Evolutionary conservation across 257 asterid genomes (phyloP).

Genomic region (Penstemon davidsonii): DNA sequence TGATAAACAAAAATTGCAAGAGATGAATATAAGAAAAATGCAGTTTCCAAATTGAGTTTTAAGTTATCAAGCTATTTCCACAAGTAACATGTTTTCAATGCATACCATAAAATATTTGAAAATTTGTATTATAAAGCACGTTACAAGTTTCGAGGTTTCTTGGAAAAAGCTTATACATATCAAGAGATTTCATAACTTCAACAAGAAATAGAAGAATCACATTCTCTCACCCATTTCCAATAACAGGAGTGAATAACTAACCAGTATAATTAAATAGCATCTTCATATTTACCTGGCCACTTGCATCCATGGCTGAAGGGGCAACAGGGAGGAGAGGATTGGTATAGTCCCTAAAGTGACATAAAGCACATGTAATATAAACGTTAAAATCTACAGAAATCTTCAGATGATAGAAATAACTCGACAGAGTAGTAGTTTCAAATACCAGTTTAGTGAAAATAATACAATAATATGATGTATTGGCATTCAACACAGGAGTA

Average conservation of each 20-base stretch:
- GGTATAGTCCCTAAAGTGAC: conserved; percentile 80
- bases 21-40: neutral
- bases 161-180: neutral
- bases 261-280: conserved; percentile 13
- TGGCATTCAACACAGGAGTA: too few species aligned
- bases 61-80: conserved; percentile 8
- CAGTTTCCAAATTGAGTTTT: neutral
- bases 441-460: neutral
- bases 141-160: neutral
- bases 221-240: neutral
- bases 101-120: conserved; percentile 17
- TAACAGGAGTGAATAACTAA: neutral
- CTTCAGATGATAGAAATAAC: conserved; percentile 7
- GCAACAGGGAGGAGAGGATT: conserved; percentile 91
- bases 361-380: conserved; percentile 18
- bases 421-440: neutral
- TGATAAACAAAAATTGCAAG: neutral
- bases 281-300: conserved; percentile 69
- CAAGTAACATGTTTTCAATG: conserved; percentile 15
- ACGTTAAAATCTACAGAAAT: conserved; percentile 1
- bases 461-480: too few species aligned
- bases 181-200: neutral
- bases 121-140: conserved; percentile 8
- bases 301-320: conserved; percentile 91
- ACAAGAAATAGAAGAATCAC: neutral